These are phyloP conservation scores for Pyronema omphalodes DNA, from an alignment of 495 filamentous ascomycete genomes.

Conservation along the genomic window DNA sequence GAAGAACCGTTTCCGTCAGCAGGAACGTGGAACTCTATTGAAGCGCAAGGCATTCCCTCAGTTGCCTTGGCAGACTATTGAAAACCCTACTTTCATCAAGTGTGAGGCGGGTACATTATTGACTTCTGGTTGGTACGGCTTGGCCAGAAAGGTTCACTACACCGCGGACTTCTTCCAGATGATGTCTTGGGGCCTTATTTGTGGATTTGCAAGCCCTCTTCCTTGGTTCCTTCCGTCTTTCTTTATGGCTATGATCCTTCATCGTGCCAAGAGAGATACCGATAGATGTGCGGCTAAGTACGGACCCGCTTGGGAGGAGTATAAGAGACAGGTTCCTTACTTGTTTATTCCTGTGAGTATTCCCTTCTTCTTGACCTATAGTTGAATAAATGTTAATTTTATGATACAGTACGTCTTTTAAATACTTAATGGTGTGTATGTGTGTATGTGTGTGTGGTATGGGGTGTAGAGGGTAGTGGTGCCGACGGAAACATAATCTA, in stretches of 20 bases:
- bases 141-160: conserved; percentile 91
- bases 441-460: background rate
- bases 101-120: conserved; percentile 69
- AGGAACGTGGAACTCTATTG: conserved; percentile 54
- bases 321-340: conserved; percentile 73
- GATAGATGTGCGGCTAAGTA: conserved; percentile 72
- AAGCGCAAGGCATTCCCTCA: conserved; percentile 79
- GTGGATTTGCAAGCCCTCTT: conserved; percentile 55
- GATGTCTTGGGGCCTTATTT: conserved; percentile 38
- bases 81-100: conserved; percentile 75
- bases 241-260: conserved; percentile 78
- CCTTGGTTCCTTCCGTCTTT: conserved; percentile 96
- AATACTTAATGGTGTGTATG: background rate
- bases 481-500: no score
- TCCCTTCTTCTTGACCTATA: background rate
- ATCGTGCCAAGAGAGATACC: conserved; percentile 74
- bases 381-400: background rate
- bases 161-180: conserved; percentile 79
- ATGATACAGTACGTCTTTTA: background rate
- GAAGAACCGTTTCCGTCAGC: conserved; percentile 82
- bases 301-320: conserved; percentile 80
- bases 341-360: conserved; percentile 60
- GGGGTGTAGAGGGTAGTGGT: background rate
- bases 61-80: conserved; percentile 69
- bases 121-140: conserved; percentile 81